Conservation (phyloP, 2,329 filamentous ascomycete species). For the Pseudogymnoascus sp. region DNA sequence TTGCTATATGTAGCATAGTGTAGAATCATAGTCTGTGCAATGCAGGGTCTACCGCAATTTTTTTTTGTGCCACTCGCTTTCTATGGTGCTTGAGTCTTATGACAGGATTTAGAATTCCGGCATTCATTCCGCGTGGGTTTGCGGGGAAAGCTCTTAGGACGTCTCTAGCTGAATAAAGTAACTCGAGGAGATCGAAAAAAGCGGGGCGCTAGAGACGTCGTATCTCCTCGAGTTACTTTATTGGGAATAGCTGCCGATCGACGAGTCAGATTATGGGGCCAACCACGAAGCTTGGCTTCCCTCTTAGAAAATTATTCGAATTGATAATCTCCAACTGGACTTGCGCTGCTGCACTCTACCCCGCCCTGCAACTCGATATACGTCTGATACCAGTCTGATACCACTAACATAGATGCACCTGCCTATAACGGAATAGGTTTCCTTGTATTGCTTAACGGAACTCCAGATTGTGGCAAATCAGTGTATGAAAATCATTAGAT, state of each 20-base stretch:
- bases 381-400: too few species aligned
- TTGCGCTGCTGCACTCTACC: not conserved
- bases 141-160: not conserved
- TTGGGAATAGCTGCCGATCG: not conserved
- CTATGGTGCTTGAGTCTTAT: not conserved
- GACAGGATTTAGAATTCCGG: not conserved
- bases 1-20: not conserved
- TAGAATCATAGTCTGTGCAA: not conserved
- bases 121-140: not conserved
- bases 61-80: not conserved
- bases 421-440: not conserved
- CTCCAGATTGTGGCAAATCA: not conserved
- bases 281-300: not conserved
- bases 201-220: not conserved
- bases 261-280: not conserved
- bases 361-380: not conserved
- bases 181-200: not conserved
- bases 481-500: not conserved
- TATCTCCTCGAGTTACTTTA: not conserved
- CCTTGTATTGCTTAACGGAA: not conserved
- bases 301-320: not conserved
- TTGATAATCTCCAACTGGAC: not conserved
- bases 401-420: not conserved
- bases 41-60: slow-evolving; percentile 4
- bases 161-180: not conserved